Evolutionary conservation across 148 eudicot species (phyloP), one percentile per base, ranked within the genome.

Genomic region (Dianthus caryophyllus): DNA sequence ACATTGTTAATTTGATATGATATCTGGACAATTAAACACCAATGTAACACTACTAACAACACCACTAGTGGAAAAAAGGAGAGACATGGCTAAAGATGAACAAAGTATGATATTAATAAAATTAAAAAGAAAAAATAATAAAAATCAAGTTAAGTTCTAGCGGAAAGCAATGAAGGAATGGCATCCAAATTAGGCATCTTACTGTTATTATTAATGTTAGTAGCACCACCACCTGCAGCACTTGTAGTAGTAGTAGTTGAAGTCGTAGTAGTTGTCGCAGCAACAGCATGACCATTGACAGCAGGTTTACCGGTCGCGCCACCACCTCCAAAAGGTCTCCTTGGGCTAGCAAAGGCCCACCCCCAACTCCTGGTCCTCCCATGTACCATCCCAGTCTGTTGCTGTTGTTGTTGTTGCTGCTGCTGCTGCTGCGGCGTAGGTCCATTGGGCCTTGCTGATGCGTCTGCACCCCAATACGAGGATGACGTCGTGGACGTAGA

Each of bases 281-380:
- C n/a, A n/a, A n/a, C n/a, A n/a, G n/a, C n/a, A n/a, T n/a, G n/a
- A 33, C 38, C 38, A 33, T 33, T 33, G 38, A 7, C 38, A 33
- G 38, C 38, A 33, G 38, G 38, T 7, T 33, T 17, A 25, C 80
- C 47, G 9, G 81, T 79, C 61, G 76, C 83, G 6, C 11, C 4
- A 13, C 21, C 30, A 7, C 27, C 30, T 9, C 81, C 64, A 55
- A 91, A 85, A 1, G 88, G 93, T 43, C 93, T 75, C 68, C 86
- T 88, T 14, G 97, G 97, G 60, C 94, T 92, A 0, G 96, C 87
- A 24, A 91, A 80, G 1, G 96, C 89, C 97, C 97, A 92, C 0
- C 88, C 96, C 93, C 96, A 92, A 66, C 90, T 89, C 73, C 65
- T 77, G 38, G 79, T 87, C 74, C 87, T 53, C 9, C 87, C 83